These are phyloP conservation scores for Solanum clarkiae DNA, from an alignment of 257 asterid genomes.

Conservation along the genomic window DNA sequence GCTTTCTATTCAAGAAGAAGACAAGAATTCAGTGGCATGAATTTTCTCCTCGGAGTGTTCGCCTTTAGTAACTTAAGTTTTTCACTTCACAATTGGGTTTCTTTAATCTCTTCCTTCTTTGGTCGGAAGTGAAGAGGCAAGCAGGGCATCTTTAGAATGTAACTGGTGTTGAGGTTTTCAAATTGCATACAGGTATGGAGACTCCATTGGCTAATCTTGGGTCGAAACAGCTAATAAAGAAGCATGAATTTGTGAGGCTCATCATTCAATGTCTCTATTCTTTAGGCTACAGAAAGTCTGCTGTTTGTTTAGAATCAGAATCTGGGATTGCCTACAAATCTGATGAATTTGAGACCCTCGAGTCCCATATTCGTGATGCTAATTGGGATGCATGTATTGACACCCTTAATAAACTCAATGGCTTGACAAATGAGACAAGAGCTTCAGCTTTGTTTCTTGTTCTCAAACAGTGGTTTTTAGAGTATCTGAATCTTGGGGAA, in stretches of 20 bases:
- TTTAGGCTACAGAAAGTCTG: conserved; percentile 65
- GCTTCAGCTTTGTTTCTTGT: conserved; percentile 52
- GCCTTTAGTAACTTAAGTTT: not conserved
- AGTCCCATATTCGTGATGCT: conserved; percentile 34
- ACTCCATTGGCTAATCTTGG: conserved; percentile 25
- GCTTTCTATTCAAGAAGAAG: not conserved
- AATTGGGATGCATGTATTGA: conserved; percentile 61
- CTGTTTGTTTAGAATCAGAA: conserved; percentile 66
- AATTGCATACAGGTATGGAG: conserved; percentile 10
- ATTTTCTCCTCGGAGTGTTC: too few species aligned
- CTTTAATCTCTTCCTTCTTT: not conserved
- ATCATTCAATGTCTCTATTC: conserved; percentile 57
- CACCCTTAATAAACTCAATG: conserved; percentile 22
- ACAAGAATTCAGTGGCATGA: not conserved
- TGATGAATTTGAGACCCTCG: conserved; percentile 33
- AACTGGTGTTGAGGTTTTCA: conserved; percentile 2
- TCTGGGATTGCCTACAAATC: conserved; percentile 55
- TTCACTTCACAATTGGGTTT: not conserved
- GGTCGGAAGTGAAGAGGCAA: not conserved
- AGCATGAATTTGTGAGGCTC: conserved; percentile 58
- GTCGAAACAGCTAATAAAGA: conserved; percentile 45
- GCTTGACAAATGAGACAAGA: conserved; percentile 45
- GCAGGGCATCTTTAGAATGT: not conserved
- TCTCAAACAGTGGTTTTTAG: conserved; percentile 61
- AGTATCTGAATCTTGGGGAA: conserved; percentile 48